Conservation (phyloP, 2,329 filamentous ascomycete genomes). For the Nemania sp. region DNA sequence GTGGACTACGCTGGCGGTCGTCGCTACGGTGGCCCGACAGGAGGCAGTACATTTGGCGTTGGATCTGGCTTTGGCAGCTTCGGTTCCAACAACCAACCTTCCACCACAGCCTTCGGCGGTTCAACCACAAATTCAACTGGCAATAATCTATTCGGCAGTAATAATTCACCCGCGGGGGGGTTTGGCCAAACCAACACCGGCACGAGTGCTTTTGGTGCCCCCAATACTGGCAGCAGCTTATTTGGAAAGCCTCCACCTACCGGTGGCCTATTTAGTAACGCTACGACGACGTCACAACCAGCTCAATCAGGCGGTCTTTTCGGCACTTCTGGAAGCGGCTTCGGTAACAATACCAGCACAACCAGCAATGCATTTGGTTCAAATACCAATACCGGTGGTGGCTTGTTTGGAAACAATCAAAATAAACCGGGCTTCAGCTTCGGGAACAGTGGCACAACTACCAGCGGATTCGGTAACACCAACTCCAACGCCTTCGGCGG, state of each 20-base stretch:
- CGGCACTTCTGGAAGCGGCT: constrained; percentile 59
- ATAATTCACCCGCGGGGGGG: constrained; percentile 40
- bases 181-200: constrained; percentile 47
- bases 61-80: constrained; percentile 65
- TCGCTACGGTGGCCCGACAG: constrained; percentile 83
- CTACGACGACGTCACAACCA: constrained; percentile 47
- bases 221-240: constrained; percentile 50
- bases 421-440: constrained; percentile 48
- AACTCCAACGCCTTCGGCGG: constrained; percentile 51
- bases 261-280: constrained; percentile 55
- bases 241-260: constrained; percentile 56
- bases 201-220: constrained; percentile 46
- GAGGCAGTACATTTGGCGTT: constrained; percentile 86
- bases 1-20: constrained; percentile 91
- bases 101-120: constrained; percentile 45
- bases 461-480: constrained; percentile 38
- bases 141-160: constrained; percentile 57
- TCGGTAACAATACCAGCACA: constrained; percentile 58
- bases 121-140: constrained; percentile 53
- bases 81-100: constrained; percentile 54
- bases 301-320: constrained; percentile 44
- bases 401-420: constrained; percentile 54
- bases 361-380: constrained; percentile 61
- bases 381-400: constrained; percentile 50
- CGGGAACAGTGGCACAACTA: constrained; percentile 40